Conservation (phyloP, 2,329 filamentous ascomycete species). For the Arthrobotrys sphaeroides region DNA sequence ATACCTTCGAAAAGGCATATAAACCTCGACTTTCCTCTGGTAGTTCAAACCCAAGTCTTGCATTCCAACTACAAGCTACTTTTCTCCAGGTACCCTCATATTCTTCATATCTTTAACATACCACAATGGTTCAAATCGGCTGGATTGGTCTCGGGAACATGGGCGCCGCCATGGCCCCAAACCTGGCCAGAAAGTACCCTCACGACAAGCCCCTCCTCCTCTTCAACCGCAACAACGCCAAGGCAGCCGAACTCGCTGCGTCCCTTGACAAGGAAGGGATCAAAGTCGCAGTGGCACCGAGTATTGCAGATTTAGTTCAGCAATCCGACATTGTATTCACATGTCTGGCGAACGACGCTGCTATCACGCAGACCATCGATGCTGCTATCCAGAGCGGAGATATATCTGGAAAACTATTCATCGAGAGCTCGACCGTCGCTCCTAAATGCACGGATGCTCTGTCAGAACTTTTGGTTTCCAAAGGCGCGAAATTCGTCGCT, state of each 20-base stretch:
- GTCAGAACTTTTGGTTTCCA: slow-evolving; percentile 68
- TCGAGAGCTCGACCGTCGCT: slow-evolving; percentile 89
- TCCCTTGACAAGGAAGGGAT: slow-evolving; percentile 59
- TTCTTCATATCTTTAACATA: not conserved
- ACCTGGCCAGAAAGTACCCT: slow-evolving; percentile 79
- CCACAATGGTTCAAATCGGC: slow-evolving; percentile 66
- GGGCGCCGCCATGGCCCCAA: slow-evolving; percentile 83
- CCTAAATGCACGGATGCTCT: slow-evolving; percentile 78
- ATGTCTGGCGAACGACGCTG: slow-evolving; percentile 80
- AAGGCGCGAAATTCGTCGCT: slow-evolving; percentile 78
- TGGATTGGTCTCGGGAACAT: slow-evolving; percentile 91
- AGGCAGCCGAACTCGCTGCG: slow-evolving; percentile 71
- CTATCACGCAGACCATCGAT: slow-evolving; percentile 72
- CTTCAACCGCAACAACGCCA: slow-evolving; percentile 79
- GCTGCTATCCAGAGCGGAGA: slow-evolving; percentile 65
- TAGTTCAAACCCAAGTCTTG: not conserved
- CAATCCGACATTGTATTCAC: slow-evolving; percentile 81
- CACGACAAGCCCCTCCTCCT: slow-evolving; percentile 77
- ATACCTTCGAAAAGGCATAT: not conserved
- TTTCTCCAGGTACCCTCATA: not conserved
- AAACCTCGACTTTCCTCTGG: not conserved
- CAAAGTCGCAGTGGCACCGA: slow-evolving; percentile 62
- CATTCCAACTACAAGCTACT: not conserved
- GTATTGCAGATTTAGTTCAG: slow-evolving; percentile 73
- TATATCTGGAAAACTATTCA: slow-evolving; percentile 77